Conservation (phyloP, 805 yeast species). For the Metschnikowia borealis region DNA sequence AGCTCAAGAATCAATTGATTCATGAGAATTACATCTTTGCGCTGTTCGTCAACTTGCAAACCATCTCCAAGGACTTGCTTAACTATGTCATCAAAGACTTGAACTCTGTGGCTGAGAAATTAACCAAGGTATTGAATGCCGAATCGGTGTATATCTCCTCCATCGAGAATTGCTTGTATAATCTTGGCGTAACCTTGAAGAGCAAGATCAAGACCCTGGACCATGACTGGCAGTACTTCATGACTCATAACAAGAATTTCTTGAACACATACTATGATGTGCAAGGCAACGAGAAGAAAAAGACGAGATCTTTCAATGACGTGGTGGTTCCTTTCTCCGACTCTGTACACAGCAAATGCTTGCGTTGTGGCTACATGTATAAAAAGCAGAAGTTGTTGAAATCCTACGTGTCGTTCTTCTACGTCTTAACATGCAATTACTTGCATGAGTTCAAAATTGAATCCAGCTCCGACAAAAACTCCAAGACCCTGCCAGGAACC, state of each 20-base stretch:
- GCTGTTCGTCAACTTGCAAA: conserved; percentile 39
- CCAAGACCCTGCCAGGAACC: conserved; percentile 9
- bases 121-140: conserved; percentile 26
- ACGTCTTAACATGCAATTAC: conserved; percentile 40
- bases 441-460: conserved; percentile 41
- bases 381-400: conserved; percentile 40
- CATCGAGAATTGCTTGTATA: conserved; percentile 16
- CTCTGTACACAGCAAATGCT: conserved; percentile 37
- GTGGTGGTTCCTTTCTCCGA: conserved; percentile 31
- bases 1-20: conserved; percentile 37
- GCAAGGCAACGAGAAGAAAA: conserved; percentile 15
- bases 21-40: conserved; percentile 42
- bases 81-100: conserved; percentile 37
- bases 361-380: conserved; percentile 39
- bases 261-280: conserved; percentile 21
- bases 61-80: conserved; percentile 36
- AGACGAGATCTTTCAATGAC: conserved; percentile 19
- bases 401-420: conserved; percentile 35
- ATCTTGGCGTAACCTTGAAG: conserved; percentile 24
- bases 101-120: conserved; percentile 28
- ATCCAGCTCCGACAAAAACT: conserved; percentile 11
- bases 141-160: conserved; percentile 21
- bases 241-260: conserved; percentile 28
- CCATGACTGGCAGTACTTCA: conserved; percentile 38
- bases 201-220: conserved; percentile 23